Base-by-base conservation (phyloP, 176 grass and related monocot genomes). In the Poa annua region DNA sequence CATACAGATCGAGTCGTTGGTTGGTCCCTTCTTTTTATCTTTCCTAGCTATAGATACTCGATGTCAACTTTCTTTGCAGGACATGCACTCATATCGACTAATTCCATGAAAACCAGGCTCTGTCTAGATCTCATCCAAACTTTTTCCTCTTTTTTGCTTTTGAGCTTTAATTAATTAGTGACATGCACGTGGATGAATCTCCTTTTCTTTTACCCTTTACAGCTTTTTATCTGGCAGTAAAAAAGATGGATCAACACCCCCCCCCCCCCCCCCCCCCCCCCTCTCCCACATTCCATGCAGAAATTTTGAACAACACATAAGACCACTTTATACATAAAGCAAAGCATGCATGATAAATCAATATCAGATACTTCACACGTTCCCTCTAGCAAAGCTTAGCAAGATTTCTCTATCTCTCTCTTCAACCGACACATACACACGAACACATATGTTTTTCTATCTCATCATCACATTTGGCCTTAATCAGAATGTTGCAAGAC, bases 21-120 rank as follows among this genome's bases (percentile, higher is more conserved):
- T 22, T 20, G 2, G 13, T 38, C 66, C 5, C 66, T 35, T 50
- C 29, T 15, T 80, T 80, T 16, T 48, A 11, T 32, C 39, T 49
- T n/a, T 79, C 57, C 57, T 64, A 48, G 5, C 19, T 25, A 7
- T 25, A 12, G 1, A 26, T 26, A 25, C 0, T 69, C 9, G 59
- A 24, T 22, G 32, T 54, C 64, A 54, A 10, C 16, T 68, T 41
- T 19, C 13, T 70, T 81, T 42, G 65, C n/a, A 56, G 3, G 20
- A 11, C 32, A 32, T 49, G 25, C 77, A 81, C 65, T 4, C 12
- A 19, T 11, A 54, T 19, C 48, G 34, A 68, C 6, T 55, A 81
- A 69, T 81, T 70, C 64, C 64, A 55, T 13, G 64, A 17, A 81
- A 81, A 71, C n/a, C 64, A 54, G 79, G 64, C 32, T 67, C 62